Evolutionary conservation across 106 monocot genomes (phyloP).

Genomic region (Platanthera guangdongensis): DNA sequence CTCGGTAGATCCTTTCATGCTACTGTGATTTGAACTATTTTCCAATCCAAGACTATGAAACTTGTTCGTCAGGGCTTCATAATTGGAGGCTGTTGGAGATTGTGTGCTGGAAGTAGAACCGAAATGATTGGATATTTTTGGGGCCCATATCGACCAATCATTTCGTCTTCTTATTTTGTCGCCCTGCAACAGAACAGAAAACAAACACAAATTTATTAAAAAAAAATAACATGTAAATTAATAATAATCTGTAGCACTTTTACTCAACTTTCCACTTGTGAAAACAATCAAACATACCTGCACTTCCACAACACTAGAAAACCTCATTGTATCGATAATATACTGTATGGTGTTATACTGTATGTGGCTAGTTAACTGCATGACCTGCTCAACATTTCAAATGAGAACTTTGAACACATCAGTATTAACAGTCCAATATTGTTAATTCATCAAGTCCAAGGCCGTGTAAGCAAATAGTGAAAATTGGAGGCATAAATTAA

Average conservation of each 20-base stretch:
- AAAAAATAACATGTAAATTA: neutral
- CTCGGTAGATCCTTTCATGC: slow-evolving; percentile 8
- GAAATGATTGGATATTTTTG: slow-evolving; percentile 8
- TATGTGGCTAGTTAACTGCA: slow-evolving; percentile 38
- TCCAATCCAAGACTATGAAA: slow-evolving; percentile 29
- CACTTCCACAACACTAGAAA: slow-evolving; percentile 51
- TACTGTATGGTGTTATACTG: slow-evolving; percentile 43
- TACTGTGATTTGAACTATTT: slow-evolving; percentile 6
- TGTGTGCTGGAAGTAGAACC: slow-evolving; percentile 2
- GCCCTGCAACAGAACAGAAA: slow-evolving; percentile 24
- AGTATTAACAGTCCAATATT: neutral
- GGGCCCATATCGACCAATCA: slow-evolving; percentile 50
- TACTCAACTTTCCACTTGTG: neutral
- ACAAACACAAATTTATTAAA: neutral
- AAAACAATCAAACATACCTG: slow-evolving; percentile 28
- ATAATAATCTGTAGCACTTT: neutral
- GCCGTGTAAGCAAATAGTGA: neutral
- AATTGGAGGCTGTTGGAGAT: slow-evolving; percentile 6
- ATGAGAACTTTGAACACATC: neutral
- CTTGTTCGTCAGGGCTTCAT: slow-evolving; percentile 9
- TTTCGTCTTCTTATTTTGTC: slow-evolving; percentile 46
- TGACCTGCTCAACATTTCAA: slow-evolving; percentile 38
- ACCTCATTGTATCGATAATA: slow-evolving; percentile 51
- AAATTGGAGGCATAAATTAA: neutral
- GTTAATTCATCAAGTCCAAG: neutral